These are phyloP conservation scores for Paracorniculantispora psalliotae DNA, from an alignment of 2,329 filamentous ascomycete genomes.

Conservation along the genomic window DNA sequence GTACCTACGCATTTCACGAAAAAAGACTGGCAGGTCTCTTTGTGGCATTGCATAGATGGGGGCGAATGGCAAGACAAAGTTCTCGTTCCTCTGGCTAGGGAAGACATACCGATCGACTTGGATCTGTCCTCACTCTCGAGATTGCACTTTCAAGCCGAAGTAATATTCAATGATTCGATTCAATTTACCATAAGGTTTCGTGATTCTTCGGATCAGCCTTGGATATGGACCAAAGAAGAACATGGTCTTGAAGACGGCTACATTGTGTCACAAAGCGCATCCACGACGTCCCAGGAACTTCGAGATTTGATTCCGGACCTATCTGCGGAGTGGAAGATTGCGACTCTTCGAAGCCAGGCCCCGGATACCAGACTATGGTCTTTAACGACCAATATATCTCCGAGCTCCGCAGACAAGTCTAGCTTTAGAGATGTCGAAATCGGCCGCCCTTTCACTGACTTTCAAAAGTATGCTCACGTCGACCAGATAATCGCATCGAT, in stretches of 20 bases:
- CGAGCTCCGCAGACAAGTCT: slow-evolving; percentile 54
- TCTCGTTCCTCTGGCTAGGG: slow-evolving; percentile 25
- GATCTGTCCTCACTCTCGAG: slow-evolving; percentile 23
- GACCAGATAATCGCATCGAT: background rate
- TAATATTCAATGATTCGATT: slow-evolving; percentile 45
- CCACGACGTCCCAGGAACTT: slow-evolving; percentile 36
- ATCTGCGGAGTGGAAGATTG: slow-evolving; percentile 50
- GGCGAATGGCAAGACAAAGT: slow-evolving; percentile 50
- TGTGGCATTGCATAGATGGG: slow-evolving; percentile 65
- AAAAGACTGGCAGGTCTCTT: slow-evolving; percentile 63
- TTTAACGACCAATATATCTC: slow-evolving; percentile 52
- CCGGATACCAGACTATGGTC: slow-evolving; percentile 67
- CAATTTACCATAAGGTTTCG: slow-evolving; percentile 71
- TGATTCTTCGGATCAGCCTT: slow-evolving; percentile 43
- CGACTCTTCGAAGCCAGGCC: slow-evolving; percentile 57
- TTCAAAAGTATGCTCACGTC: slow-evolving; percentile 40
- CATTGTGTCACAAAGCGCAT: slow-evolving; percentile 39
- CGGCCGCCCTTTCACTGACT: slow-evolving; percentile 56
- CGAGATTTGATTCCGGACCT: slow-evolving; percentile 53
- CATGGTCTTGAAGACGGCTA: slow-evolving; percentile 61
- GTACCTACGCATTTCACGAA: slow-evolving; percentile 50
- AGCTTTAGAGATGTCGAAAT: slow-evolving; percentile 51
- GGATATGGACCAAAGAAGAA: slow-evolving; percentile 68
- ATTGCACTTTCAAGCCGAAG: slow-evolving; percentile 49
- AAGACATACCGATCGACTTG: slow-evolving; percentile 45